Evolutionary conservation across 371 early-diverging fungal species (phyloP).

Genomic region (Apophysomyces sp.): DNA sequence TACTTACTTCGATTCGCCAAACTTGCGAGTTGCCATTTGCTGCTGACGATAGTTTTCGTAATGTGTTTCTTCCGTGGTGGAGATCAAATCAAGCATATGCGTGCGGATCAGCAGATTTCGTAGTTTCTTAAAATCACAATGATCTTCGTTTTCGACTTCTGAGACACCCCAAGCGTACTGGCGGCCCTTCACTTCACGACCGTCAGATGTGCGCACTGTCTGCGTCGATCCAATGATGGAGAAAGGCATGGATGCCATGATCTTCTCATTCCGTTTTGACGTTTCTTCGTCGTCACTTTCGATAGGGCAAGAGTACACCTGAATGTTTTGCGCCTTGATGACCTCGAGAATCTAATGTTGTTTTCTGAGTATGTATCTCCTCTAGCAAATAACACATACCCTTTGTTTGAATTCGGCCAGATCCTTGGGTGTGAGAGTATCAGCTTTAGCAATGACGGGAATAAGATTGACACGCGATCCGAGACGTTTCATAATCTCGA

Average conservation of each 20-base stretch:
- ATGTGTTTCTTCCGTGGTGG: slow-evolving; percentile 88
- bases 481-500: slow-evolving; percentile 86
- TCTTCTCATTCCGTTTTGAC: slow-evolving; percentile 79
- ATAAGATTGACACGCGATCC: slow-evolving; percentile 87
- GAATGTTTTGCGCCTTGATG: slow-evolving; percentile 76
- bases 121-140: slow-evolving; percentile 93
- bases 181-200: slow-evolving; percentile 83
- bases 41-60: slow-evolving; percentile 88
- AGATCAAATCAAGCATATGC: slow-evolving; percentile 93
- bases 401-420: slow-evolving; percentile 82
- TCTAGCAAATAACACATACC: slow-evolving; percentile 39
- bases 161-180: slow-evolving; percentile 96
- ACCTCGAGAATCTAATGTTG: slow-evolving; percentile 69
- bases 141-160: slow-evolving; percentile 88
- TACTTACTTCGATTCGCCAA: slow-evolving; percentile 72
- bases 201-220: slow-evolving; percentile 78
- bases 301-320: slow-evolving; percentile 80
- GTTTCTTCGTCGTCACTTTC: slow-evolving; percentile 88
- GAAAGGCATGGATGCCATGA: slow-evolving; percentile 91
- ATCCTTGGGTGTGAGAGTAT: slow-evolving; percentile 84
- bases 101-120: slow-evolving; percentile 91
- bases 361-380: not conserved
- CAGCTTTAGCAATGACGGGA: slow-evolving; percentile 94
- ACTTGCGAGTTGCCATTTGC: slow-evolving; percentile 84
- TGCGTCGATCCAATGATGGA: slow-evolving; percentile 92